These are phyloP conservation scores for Phialophora chinensis DNA, from an alignment of 2,329 filamentous ascomycete genomes.

Conservation along the genomic window DNA sequence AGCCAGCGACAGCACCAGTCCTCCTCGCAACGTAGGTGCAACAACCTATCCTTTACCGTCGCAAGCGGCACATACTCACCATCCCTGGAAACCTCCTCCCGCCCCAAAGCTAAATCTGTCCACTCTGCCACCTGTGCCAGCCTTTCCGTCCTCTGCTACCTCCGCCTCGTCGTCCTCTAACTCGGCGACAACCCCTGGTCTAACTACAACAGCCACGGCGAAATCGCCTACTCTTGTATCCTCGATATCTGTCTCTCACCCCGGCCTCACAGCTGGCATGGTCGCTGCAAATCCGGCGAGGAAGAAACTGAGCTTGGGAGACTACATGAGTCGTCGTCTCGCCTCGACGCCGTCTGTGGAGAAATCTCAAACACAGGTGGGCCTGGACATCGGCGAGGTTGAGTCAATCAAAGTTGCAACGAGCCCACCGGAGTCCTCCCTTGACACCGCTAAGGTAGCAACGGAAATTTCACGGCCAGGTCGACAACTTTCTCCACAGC, in stretches of 20 bases:
- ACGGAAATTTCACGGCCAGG: not conserved
- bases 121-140: slow-evolving; percentile 40
- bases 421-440: slow-evolving; percentile 23
- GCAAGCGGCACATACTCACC: slow-evolving; percentile 39
- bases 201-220: slow-evolving; percentile 42
- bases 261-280: slow-evolving; percentile 39
- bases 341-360: slow-evolving; percentile 49
- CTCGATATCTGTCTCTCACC: slow-evolving; percentile 41
- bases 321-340: slow-evolving; percentile 53
- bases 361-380: slow-evolving; percentile 45
- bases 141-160: slow-evolving; percentile 38
- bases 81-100: slow-evolving; percentile 28
- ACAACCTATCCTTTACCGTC: slow-evolving; percentile 38
- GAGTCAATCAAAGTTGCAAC: slow-evolving; percentile 15
- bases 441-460: slow-evolving; percentile 9
- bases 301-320: slow-evolving; percentile 58
- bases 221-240: slow-evolving; percentile 43
- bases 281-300: slow-evolving; percentile 56
- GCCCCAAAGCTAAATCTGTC: slow-evolving; percentile 49
- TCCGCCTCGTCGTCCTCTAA: slow-evolving; percentile 42
- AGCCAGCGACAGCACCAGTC: slow-evolving; percentile 16
- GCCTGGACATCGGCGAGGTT: slow-evolving; percentile 12
- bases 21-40: slow-evolving; percentile 27
- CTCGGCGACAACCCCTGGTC: slow-evolving; percentile 37
- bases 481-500: slow-evolving; percentile 17